phyloP scores from a whole-genome alignment of 139 green algal genomes.

The Coelastrella sp. region DNA sequence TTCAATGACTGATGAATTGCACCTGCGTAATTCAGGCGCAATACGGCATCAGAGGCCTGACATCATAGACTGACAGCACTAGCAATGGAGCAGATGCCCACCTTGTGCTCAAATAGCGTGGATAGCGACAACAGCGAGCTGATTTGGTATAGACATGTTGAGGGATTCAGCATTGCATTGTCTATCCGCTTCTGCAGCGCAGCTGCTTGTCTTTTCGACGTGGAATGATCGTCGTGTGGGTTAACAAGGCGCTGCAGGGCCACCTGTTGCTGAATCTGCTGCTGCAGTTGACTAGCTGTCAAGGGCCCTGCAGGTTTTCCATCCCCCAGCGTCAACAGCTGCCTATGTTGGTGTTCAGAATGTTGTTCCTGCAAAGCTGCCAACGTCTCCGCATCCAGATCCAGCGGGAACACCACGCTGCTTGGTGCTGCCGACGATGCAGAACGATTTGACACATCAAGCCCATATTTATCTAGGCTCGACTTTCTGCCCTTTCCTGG shows the following conservation, averaged over 20 bases:
- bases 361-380: constrained; percentile 2
- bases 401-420: constrained; percentile 33
- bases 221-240: not conserved
- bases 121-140: constrained; percentile 44
- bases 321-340: not conserved
- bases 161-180: constrained; percentile 27
- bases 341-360: not conserved
- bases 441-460: constrained; percentile 16
- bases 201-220: not conserved
- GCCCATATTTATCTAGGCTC: not conserved
- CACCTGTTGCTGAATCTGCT: not conserved
- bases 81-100: not conserved
- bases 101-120: constrained; percentile 51
- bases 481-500: constrained; percentile 1
- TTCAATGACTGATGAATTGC: too few relatives aligned
- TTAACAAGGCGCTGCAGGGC: constrained; percentile 9
- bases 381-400: constrained; percentile 1
- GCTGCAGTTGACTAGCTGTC: constrained; percentile 11
- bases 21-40: too few relatives aligned
- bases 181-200: constrained; percentile 13
- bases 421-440: constrained; percentile 17
- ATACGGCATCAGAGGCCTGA: too few relatives aligned
- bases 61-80: too few relatives aligned
- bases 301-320: not conserved
- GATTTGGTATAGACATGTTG: constrained; percentile 39